These are phyloP conservation scores for Termitomyces sp. DNA, from an alignment of 768 basidiomycete species.

Conservation along the genomic window DNA sequence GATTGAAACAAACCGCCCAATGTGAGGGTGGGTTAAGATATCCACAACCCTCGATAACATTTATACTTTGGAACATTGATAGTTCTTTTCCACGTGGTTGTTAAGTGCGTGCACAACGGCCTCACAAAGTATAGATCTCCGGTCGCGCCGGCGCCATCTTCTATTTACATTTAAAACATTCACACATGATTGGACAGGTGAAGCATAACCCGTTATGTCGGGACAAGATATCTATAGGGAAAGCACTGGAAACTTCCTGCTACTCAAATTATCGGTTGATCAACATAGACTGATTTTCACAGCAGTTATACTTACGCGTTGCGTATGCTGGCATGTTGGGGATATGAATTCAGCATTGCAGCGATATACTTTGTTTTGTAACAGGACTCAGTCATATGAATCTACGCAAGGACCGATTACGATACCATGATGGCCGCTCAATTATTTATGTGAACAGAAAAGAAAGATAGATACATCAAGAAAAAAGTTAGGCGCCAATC, in stretches of 20 bases:
- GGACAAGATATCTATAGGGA: too few relatives aligned
- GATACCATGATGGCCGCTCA: background rate
- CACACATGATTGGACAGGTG: background rate
- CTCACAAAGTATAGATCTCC: background rate
- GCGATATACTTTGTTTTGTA: background rate
- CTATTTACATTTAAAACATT: background rate
- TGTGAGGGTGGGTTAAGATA: too few relatives aligned
- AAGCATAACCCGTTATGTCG: background rate
- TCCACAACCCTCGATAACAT: background rate
- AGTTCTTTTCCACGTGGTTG: background rate
- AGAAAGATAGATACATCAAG: background rate
- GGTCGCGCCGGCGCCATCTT: background rate
- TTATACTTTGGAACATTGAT: background rate
- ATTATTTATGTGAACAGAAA: background rate
- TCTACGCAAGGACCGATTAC: background rate
- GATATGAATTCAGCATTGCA: background rate
- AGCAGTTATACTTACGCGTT: background rate
- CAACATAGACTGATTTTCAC: background rate
- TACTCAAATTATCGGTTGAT: background rate
- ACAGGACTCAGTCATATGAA: background rate
- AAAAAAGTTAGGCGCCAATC: slow-evolving; percentile 1
- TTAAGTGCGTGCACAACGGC: background rate
- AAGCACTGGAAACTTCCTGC: too few relatives aligned
- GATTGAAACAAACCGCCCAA: background rate
- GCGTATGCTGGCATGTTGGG: background rate